Percentiles rank a stretch among this genome's conserved stretches.
Evolutionary conservation across 805 yeast genomes (phyloP).

Genomic region (Starmera amethionina): DNA sequence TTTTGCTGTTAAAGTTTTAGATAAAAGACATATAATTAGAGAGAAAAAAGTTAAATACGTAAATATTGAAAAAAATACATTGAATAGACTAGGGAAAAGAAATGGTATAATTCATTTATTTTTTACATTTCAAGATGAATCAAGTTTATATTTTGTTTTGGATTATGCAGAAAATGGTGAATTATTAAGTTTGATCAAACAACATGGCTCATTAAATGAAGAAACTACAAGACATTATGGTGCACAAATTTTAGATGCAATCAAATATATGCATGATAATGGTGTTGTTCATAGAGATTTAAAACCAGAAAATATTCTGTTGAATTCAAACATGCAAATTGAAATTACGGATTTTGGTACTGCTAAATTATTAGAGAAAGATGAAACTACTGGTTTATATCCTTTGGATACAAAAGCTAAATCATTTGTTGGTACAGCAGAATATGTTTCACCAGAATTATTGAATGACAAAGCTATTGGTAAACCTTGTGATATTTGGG

Average conservation of each 20-base stretch:
- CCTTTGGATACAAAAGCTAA: conserved; percentile 63
- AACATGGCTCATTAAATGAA: conserved; percentile 62
- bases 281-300: conserved; percentile 79
- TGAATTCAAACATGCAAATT: conserved; percentile 50
- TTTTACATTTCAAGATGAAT: conserved; percentile 74
- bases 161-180: conserved; percentile 81
- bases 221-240: conserved; percentile 57
- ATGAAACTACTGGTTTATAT: conserved; percentile 35
- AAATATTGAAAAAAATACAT: conserved; percentile 71
- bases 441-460: conserved; percentile 83
- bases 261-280: conserved; percentile 58
- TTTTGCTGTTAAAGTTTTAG: conserved; percentile 70
- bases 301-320: conserved; percentile 72
- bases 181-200: conserved; percentile 54
- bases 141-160: conserved; percentile 61
- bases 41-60: conserved; percentile 82
- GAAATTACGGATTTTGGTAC: conserved; percentile 83
- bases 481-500: conserved; percentile 96
- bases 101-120: conserved; percentile 58
- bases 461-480: conserved; percentile 79
- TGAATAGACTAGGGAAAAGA: conserved; percentile 54
- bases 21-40: conserved; percentile 66
- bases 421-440: conserved; percentile 92
- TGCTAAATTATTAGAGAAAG: conserved; percentile 55
- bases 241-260: conserved; percentile 68